phyloP scores from a whole-genome alignment of 352 stramenopile species.

The Phytophthora melonis region DNA sequence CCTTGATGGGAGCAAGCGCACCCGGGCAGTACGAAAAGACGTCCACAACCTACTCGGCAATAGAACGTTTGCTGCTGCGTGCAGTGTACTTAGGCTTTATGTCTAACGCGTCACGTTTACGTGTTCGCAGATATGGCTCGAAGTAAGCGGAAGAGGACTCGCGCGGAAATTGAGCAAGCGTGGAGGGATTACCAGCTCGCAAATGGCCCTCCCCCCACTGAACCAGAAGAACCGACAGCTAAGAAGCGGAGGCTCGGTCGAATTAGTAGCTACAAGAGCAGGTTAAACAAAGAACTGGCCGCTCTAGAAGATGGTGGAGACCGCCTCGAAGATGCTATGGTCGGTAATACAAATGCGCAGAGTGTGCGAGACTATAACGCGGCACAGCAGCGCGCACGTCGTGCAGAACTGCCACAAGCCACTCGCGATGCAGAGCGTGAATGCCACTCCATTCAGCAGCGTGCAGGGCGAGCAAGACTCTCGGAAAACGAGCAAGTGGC shows the following conservation, averaged over 20 bases:
- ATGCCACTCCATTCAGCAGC: background rate
- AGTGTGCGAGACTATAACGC: background rate
- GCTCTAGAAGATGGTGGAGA: background rate
- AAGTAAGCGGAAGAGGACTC: conserved; percentile 1
- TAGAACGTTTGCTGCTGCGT: background rate
- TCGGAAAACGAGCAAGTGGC: background rate
- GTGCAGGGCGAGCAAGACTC: background rate
- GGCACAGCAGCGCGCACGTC: background rate
- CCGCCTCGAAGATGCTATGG: background rate
- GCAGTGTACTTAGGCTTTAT: conserved; percentile 12
- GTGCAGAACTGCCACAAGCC: background rate
- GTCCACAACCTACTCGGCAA: background rate
- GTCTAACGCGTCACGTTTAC: conserved; percentile 12
- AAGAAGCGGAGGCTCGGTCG: background rate
- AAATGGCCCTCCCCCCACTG: background rate
- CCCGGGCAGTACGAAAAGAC: background rate
- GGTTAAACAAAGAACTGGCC: background rate
- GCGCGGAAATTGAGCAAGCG: background rate
- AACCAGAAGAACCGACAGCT: background rate
- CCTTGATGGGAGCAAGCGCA: background rate
- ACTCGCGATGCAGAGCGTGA: background rate
- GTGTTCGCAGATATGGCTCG: conserved; percentile 3
- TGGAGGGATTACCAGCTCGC: background rate
- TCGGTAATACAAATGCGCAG: background rate
- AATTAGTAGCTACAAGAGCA: background rate